Conservation (phyloP, 352 stramenopile genomes). For the Globisporangium lucens region DNA sequence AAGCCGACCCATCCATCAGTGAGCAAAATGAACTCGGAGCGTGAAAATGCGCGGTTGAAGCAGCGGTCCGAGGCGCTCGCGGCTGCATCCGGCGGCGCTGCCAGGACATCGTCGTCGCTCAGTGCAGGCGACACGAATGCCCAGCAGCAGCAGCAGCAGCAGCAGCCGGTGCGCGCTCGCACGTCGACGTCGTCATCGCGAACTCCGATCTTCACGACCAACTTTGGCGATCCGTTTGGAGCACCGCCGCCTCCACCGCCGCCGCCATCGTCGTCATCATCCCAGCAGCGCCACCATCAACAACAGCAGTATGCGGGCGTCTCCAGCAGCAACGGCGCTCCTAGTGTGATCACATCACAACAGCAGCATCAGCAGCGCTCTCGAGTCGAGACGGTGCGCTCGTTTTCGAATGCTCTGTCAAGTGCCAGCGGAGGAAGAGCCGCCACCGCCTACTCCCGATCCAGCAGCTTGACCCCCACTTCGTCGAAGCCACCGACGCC, state of each 20-base stretch:
- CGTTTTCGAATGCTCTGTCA: conserved; percentile 3
- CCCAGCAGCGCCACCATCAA: not conserved
- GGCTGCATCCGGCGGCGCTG: not conserved
- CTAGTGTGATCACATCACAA: not conserved
- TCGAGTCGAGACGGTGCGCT: not conserved
- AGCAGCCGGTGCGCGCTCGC: not conserved
- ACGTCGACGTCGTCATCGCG: not conserved
- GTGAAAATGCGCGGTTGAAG: conserved; percentile 12
- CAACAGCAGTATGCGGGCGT: conserved; percentile 6
- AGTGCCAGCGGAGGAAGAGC: not conserved
- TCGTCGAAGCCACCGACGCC: conserved; percentile 16
- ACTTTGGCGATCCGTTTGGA: conserved; percentile 14
- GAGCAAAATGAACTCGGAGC: conserved; percentile 9
- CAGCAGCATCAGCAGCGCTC: conserved; percentile 7
- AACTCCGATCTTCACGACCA: not conserved
- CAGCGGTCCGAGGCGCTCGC: conserved; percentile 1
- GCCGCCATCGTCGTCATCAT: conserved; percentile 1
- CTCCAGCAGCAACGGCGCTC: not conserved
- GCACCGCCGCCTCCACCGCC: conserved; percentile 9
- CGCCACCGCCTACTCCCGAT: not conserved
- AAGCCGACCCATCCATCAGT: not conserved
- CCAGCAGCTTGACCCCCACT: conserved; percentile 1
- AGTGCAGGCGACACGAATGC: not conserved
- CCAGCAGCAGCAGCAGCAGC: not conserved
- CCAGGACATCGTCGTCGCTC: not conserved